Percentiles rank a stretch among this genome's conserved stretches.
phyloP scores from a whole-genome alignment of 345 rosid species.

The Gossypium stocksii region DNA sequence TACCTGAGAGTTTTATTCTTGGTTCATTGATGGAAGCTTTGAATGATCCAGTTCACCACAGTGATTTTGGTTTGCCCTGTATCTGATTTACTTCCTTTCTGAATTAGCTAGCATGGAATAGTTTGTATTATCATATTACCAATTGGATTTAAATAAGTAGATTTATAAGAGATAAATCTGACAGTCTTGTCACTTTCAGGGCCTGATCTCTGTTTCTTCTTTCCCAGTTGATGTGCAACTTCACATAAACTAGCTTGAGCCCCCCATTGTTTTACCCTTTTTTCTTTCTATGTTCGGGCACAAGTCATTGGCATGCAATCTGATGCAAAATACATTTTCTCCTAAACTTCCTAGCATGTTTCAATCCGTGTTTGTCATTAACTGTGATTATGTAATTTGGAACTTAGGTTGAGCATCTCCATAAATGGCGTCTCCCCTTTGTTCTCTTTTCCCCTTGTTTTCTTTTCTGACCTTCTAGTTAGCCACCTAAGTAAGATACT shows the following conservation, averaged over 20 bases:
- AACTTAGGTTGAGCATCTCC: conserved; percentile 1
- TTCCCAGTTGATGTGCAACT: not conserved
- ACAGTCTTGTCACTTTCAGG: not conserved
- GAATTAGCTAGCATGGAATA: conserved; percentile 9
- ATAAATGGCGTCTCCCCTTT: not conserved
- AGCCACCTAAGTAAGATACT: not conserved
- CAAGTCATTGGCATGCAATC: not conserved
- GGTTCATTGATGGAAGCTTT: conserved; percentile 80
- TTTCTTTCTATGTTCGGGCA: not conserved
- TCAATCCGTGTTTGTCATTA: not conserved
- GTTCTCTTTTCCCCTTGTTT: too few species aligned
- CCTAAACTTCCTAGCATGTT: not conserved
- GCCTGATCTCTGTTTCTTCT: not conserved
- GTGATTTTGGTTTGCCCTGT: conserved; percentile 74
- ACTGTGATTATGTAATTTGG: not conserved
- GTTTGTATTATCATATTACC: not conserved
- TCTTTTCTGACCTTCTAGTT: not conserved
- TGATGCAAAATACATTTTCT: not conserved
- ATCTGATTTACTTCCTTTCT: conserved; percentile 2
- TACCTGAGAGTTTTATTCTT: conserved; percentile 71
- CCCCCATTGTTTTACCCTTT: not conserved
- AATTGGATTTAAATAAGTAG: not conserved
- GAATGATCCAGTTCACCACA: conserved; percentile 84
- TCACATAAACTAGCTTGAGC: not conserved
- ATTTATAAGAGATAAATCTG: not conserved